A percentile compares a stretch with the other conserved stretches of the same genome.
These are phyloP conservation scores for Colletotrichum sp. DNA, from an alignment of 2,329 filamentous ascomycete species.

Conservation along the genomic window DNA sequence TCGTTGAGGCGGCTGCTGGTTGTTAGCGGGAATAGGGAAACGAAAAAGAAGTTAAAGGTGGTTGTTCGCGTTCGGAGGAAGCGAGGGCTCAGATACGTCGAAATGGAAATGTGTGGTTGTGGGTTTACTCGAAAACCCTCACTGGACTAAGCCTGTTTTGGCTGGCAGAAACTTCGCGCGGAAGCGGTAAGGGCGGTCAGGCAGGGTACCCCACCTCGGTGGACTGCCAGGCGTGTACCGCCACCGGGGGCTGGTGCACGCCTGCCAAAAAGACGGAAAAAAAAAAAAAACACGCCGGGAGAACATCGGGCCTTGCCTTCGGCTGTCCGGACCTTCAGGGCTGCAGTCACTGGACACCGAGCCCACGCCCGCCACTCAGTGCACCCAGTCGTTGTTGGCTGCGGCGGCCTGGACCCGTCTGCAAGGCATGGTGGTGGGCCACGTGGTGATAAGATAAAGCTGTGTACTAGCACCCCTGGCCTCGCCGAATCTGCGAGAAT, in stretches of 20 bases:
- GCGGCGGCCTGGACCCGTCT: neutral
- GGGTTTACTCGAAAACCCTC: neutral
- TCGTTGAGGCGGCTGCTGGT: slow-evolving; percentile 21
- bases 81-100: neutral
- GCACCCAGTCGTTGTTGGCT: neutral
- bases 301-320: neutral
- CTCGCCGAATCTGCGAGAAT: slow-evolving; percentile 46
- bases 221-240: neutral
- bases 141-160: neutral
- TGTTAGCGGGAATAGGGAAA: slow-evolving; percentile 24
- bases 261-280: neutral
- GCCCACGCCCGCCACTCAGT: neutral
- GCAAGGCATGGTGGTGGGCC: slow-evolving; percentile 15
- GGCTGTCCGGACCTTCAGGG: neutral
- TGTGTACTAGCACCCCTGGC: neutral
- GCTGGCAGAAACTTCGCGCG: neutral
- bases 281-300: neutral
- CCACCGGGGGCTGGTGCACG: neutral
- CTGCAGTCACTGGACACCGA: neutral
- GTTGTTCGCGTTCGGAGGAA: slow-evolving; percentile 15
- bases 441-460: slow-evolving; percentile 39
- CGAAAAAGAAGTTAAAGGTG: slow-evolving; percentile 19
- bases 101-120: neutral
- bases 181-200: neutral
- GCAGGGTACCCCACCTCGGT: neutral